Conservation (phyloP, 1,284 basidiomycete species). For the Tilletia setariae region DNA sequence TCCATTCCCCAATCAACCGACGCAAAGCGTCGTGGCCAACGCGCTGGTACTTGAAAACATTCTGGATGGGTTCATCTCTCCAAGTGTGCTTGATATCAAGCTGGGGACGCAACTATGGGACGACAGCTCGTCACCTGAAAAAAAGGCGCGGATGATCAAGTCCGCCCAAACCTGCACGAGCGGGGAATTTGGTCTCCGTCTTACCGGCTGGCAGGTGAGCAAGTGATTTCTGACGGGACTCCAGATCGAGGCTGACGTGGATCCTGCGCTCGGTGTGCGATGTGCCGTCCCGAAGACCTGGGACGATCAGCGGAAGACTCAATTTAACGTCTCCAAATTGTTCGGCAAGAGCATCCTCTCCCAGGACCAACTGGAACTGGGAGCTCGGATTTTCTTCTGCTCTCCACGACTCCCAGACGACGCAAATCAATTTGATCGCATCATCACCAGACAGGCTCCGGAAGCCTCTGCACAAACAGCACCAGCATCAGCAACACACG, state of each 20-base stretch:
- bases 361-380: constrained; percentile 67
- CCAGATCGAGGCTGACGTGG: no score
- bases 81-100: constrained; percentile 86
- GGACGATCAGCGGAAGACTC: constrained; percentile 62
- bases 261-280: no score
- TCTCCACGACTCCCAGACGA: constrained; percentile 44
- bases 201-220: constrained; percentile 84
- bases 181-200: constrained; percentile 69
- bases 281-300: constrained; percentile 19
- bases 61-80: constrained; percentile 68
- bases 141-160: constrained; percentile 73
- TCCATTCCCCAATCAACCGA: background rate
- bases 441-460: background rate
- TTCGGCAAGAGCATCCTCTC: constrained; percentile 74
- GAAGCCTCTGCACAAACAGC: constrained; percentile 2
- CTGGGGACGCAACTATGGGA: constrained; percentile 78
- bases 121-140: constrained; percentile 70
- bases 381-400: constrained; percentile 76
- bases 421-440: constrained; percentile 21
- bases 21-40: background rate
- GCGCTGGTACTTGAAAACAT: constrained; percentile 81
- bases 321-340: constrained; percentile 65
- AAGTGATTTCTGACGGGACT: no score
- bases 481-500: constrained; percentile 22
- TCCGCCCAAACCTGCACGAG: constrained; percentile 71